Base-by-base conservation (phyloP, 2,329 filamentous ascomycete genomes). In the Eutypa lata region DNA sequence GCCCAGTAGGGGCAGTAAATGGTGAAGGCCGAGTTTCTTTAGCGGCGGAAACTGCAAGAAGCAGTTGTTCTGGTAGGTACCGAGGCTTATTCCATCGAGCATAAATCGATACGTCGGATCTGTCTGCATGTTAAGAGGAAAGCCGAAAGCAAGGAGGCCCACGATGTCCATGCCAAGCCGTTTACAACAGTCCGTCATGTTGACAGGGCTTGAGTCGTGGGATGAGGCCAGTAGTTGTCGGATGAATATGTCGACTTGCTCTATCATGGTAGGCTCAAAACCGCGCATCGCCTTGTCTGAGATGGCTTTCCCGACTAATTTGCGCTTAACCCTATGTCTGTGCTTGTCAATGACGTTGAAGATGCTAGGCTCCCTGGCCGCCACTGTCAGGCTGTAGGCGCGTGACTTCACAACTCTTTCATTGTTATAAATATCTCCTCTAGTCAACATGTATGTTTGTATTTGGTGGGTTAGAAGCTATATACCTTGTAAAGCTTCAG, bases 101-200 rank as follows among this genome's bases (percentile, higher is more conserved):
- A 62, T 21, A 21, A 53, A 53, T 0, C 56, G 55, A 22, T 60
- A 45, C 2, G 45, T 49, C 7, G 44, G 22, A 2, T 54, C 50
- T 1, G 53, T 59, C 37, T 62, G 58, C 18, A 53, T 37, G 3
- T 60, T 53, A 2, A 62, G 49, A 7, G 49, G 21, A 40, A 50
- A 60, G 14, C 58, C 60, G 33, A 62, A 62, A 61, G 61, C 51
- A 60, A 59, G 46, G 62, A 64, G 2, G 35, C 40, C 6, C 56
- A 49, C 33, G 35, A 38, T 38, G n/a, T 38, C 13, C 35, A 38
- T 38, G 35, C 35, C 35, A 14, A 38, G 35, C 13, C 35, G 31
- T 35, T 35, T 35, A 14, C 31, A 35, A 14, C 31, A 14, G 8
- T 35, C 31, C 13, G 35, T 38, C 13, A 38, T 14, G 35, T 35